A percentile compares a stretch with the other conserved stretches of the same genome.
Evolutionary conservation across 768 basidiomycete genomes (phyloP).

Genomic region (Suillus decipiens): DNA sequence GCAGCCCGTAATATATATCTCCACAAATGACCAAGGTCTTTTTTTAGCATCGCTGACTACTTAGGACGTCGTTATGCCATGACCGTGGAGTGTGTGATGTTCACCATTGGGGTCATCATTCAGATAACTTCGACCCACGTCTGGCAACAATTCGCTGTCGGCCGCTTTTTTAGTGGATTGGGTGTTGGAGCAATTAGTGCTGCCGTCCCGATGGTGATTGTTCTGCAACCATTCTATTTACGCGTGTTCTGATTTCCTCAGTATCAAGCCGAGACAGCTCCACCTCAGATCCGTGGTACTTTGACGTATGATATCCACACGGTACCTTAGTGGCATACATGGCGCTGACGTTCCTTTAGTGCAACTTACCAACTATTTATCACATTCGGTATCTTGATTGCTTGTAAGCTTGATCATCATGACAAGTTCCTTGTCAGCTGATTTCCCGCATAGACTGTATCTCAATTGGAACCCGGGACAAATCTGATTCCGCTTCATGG

Average conservation of each 20-base stretch:
- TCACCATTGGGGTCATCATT: conserved; percentile 61
- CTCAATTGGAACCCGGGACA: conserved; percentile 61
- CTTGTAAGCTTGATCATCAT: conserved; percentile 42
- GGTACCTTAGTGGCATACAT: conserved; percentile 2
- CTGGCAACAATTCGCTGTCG: conserved; percentile 72
- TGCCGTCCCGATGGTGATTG: conserved; percentile 60
- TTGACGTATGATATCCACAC: conserved; percentile 40
- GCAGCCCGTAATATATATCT: conserved; percentile 25
- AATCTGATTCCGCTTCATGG: conserved; percentile 55
- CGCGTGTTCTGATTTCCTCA: conserved; percentile 21
- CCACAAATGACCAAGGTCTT: conserved; percentile 5
- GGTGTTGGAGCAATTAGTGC: conserved; percentile 70
- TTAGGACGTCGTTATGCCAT: conserved; percentile 70
- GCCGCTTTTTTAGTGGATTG: conserved; percentile 64
- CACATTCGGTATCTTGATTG: conserved; percentile 68
- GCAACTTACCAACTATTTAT: conserved; percentile 66
- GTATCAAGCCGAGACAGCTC: conserved; percentile 76
- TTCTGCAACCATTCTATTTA: conserved; percentile 6
- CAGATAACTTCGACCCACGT: conserved; percentile 50
- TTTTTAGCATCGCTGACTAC: conserved; percentile 56
- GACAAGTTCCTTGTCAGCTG: conserved; percentile 10
- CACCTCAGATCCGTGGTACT: conserved; percentile 69
- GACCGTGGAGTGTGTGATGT: conserved; percentile 56
- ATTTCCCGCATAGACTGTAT: conserved; percentile 50
- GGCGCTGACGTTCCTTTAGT: conserved; percentile 11